A percentile compares a stretch with the other conserved stretches of the same genome.
Conservation (phyloP, 371 early-diverging fungal species). For the Haplosporangium sp. region DNA sequence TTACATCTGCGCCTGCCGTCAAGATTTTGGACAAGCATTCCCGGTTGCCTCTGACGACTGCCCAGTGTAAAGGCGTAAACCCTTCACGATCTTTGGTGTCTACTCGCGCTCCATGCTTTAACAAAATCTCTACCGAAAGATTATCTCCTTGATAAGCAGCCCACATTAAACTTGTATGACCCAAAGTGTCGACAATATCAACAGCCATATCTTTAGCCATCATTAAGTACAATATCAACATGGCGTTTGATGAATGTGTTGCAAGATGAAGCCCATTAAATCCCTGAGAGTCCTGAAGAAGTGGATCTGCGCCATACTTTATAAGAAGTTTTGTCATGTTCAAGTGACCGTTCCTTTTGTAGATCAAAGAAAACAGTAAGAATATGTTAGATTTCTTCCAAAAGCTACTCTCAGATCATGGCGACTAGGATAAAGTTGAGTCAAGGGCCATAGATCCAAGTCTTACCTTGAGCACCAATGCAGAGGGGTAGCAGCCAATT, state of each 20-base stretch:
- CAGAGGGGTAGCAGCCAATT: conserved; percentile 85
- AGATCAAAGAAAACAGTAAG: background rate
- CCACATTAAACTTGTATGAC: conserved; percentile 95
- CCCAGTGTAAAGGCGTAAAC: conserved; percentile 77
- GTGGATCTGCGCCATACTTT: conserved; percentile 83
- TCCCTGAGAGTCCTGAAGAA: conserved; percentile 84
- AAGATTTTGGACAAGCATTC: conserved; percentile 70
- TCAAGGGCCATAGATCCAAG: background rate
- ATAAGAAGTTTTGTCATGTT: conserved; percentile 79
- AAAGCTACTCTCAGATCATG: background rate
- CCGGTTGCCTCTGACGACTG: conserved; percentile 74
- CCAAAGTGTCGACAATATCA: conserved; percentile 79
- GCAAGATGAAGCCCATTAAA: conserved; percentile 93
- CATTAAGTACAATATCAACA: conserved; percentile 80
- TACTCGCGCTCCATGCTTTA: conserved; percentile 77
- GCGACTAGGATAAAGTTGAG: background rate
- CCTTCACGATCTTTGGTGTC: conserved; percentile 77
- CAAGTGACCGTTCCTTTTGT: conserved; percentile 75
- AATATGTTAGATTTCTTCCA: background rate
- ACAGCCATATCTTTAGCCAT: conserved; percentile 76
- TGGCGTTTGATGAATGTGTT: conserved; percentile 86
- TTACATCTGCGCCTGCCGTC: conserved; percentile 72
- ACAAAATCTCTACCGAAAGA: conserved; percentile 73
- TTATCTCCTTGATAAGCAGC: conserved; percentile 89
- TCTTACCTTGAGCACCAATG: conserved; percentile 87